Conservation (phyloP, 352 stramenopile genomes). For the Pythium dissotocum region DNA sequence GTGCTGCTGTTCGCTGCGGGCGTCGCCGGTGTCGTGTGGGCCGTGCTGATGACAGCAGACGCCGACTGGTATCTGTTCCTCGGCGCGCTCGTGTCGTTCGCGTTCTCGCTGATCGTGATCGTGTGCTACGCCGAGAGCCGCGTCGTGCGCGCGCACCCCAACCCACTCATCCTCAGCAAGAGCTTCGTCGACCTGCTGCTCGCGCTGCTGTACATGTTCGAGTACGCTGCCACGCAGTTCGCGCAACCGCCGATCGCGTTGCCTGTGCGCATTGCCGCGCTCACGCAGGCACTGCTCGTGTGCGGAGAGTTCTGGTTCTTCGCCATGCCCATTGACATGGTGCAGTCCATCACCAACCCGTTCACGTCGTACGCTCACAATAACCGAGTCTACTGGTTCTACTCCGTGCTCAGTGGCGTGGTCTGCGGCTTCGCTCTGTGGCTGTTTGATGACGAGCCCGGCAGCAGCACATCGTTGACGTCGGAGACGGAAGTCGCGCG, state of each 20-base stretch:
- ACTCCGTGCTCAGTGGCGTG: conserved; percentile 69
- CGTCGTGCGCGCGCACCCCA: conserved; percentile 66
- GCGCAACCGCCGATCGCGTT: conserved; percentile 42
- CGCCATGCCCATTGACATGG: conserved; percentile 86
- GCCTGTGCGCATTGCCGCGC: conserved; percentile 61
- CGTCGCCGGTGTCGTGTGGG: conserved; percentile 20
- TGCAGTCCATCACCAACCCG: conserved; percentile 89
- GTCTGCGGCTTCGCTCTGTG: conserved; percentile 69
- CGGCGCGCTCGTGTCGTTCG: conserved; percentile 63
- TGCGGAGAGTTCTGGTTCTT: conserved; percentile 91
- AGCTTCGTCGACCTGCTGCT: conserved; percentile 80
- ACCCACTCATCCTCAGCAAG: conserved; percentile 88
- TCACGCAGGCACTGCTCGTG: conserved; percentile 78
- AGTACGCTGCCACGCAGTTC: conserved; percentile 78
- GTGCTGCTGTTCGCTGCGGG: conserved; percentile 17
- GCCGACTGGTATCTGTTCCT: conserved; percentile 59
- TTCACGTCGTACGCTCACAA: conserved; percentile 89
- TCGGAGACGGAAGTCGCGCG: conserved; percentile 31
- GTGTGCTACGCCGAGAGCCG: conserved; percentile 63
- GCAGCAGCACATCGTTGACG: conserved; percentile 8
- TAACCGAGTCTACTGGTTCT: conserved; percentile 83
- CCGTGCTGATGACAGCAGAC: conserved; percentile 23
- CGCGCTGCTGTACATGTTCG: conserved; percentile 66
- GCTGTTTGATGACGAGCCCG: conserved; percentile 44
- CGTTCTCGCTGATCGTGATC: conserved; percentile 77